These are phyloP conservation scores for Pichia heedii DNA, from an alignment of 805 yeast species.

Conservation along the genomic window DNA sequence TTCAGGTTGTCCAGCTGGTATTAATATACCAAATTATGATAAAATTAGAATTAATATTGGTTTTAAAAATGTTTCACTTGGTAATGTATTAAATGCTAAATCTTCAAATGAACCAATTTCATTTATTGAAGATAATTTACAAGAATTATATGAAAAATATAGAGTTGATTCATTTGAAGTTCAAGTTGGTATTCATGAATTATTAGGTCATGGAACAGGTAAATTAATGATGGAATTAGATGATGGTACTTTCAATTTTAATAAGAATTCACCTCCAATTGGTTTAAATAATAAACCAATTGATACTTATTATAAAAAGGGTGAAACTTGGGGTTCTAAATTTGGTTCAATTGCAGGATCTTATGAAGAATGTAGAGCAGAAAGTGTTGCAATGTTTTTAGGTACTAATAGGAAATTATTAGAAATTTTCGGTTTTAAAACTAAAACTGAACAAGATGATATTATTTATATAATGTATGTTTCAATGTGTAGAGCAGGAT, in stretches of 20 bases:
- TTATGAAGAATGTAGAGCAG: slow-evolving; percentile 91
- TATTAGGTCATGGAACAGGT: slow-evolving; percentile 88
- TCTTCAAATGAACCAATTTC: slow-evolving; percentile 62
- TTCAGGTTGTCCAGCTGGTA: slow-evolving; percentile 88
- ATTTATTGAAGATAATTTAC: slow-evolving; percentile 47
- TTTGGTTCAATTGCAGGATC: slow-evolving; percentile 80
- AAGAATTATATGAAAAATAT: slow-evolving; percentile 55
- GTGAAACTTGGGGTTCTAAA: slow-evolving; percentile 85
- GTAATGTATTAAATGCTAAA: slow-evolving; percentile 73
- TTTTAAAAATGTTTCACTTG: slow-evolving; percentile 82
- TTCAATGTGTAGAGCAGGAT: slow-evolving; percentile 84
- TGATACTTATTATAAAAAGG: slow-evolving; percentile 61
- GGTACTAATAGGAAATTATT: slow-evolving; percentile 60
- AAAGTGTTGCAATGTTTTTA: slow-evolving; percentile 76
- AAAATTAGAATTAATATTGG: slow-evolving; percentile 79
- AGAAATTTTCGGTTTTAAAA: slow-evolving; percentile 61
- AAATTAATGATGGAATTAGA: slow-evolving; percentile 55
- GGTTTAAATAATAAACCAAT: slow-evolving; percentile 56
- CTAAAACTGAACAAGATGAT: slow-evolving; percentile 49
- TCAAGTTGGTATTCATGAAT: slow-evolving; percentile 89
- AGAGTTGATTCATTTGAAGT: slow-evolving; percentile 82
- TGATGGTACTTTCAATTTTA: slow-evolving; percentile 65
- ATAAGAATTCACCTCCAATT: slow-evolving; percentile 49
- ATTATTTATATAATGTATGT: slow-evolving; percentile 60
- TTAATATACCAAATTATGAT: slow-evolving; percentile 87